Percentiles rank a stretch among this genome's conserved stretches.
Conservation (phyloP, 768 basidiomycete genomes). For the Pleurotus eryngii region DNA sequence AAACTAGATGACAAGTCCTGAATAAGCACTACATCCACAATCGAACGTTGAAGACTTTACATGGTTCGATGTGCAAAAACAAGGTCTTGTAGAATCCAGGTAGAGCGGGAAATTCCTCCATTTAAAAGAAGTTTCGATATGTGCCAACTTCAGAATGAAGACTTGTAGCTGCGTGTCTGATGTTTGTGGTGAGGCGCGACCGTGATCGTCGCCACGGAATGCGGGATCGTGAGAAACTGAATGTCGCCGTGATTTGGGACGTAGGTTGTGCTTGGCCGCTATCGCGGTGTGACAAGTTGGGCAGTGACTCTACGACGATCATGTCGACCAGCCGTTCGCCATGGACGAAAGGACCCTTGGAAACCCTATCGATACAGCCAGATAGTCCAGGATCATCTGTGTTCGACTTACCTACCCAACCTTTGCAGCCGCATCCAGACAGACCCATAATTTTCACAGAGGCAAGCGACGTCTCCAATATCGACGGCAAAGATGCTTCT, state of each 20-base stretch:
- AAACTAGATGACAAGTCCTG: slow-evolving; percentile 29
- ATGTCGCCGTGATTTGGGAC: not conserved
- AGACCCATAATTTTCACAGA: not conserved
- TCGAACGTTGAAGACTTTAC: slow-evolving; percentile 23
- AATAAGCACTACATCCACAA: not conserved
- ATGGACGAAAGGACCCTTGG: not conserved
- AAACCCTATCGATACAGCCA: not conserved
- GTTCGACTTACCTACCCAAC: slow-evolving; percentile 66
- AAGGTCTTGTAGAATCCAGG: slow-evolving; percentile 54
- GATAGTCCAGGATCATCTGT: slow-evolving; percentile 72
- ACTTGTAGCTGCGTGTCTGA: too few relatives aligned
- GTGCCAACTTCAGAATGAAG: too few relatives aligned
- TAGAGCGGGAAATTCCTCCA: slow-evolving; percentile 41
- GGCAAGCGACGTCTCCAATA: not conserved
- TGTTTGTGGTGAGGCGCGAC: too few relatives aligned
- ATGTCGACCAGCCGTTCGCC: not conserved
- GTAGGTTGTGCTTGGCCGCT: not conserved
- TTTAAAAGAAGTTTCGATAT: not conserved
- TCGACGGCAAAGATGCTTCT: slow-evolving; percentile 24
- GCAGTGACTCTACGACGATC: not conserved
- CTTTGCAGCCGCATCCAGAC: slow-evolving; percentile 1
- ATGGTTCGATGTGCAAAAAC: slow-evolving; percentile 58
- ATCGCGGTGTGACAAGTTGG: not conserved
- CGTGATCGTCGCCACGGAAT: too few relatives aligned
- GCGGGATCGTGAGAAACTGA: not conserved